Conservation (phyloP, 768 basidiomycete species). For the Sutorius australiensis region DNA sequence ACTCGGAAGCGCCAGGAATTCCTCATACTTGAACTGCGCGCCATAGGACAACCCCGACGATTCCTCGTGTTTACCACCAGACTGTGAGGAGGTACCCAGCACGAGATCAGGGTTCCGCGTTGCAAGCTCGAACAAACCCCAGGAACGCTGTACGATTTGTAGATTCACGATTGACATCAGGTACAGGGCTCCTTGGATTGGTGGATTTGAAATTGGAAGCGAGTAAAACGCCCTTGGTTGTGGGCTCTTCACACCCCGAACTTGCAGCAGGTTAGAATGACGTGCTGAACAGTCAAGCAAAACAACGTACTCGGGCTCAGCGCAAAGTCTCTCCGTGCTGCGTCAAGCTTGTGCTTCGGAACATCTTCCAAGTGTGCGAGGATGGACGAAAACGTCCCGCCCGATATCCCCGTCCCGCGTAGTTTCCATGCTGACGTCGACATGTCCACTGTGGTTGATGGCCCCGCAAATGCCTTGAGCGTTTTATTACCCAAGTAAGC, state of each 20-base stretch:
- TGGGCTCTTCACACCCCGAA: slow-evolving; percentile 31
- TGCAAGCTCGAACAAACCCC: slow-evolving; percentile 45
- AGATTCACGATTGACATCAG: slow-evolving; percentile 45
- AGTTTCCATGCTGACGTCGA: slow-evolving; percentile 51
- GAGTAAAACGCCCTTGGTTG: slow-evolving; percentile 32
- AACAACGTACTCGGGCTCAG: slow-evolving; percentile 41
- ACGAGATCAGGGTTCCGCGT: slow-evolving; percentile 16
- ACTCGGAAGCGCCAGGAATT: slow-evolving; percentile 49
- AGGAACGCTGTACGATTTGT: slow-evolving; percentile 52
- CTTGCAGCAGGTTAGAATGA: slow-evolving; percentile 19
- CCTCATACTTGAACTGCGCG: slow-evolving; percentile 69
- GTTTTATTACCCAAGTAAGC: slow-evolving; percentile 68
- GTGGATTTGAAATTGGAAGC: slow-evolving; percentile 33
- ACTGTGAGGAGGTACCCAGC: slow-evolving; percentile 11
- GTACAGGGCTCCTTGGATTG: slow-evolving; percentile 39
- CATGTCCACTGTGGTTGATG: slow-evolving; percentile 40
- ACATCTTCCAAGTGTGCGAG: slow-evolving; percentile 31
- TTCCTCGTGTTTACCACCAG: slow-evolving; percentile 15
- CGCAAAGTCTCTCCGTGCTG: slow-evolving; percentile 34
- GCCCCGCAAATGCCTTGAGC: slow-evolving; percentile 46
- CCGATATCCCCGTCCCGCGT: slow-evolving; percentile 34
- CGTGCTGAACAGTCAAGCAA: background rate
- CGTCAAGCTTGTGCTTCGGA: slow-evolving; percentile 28
- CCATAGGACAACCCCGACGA: slow-evolving; percentile 49
- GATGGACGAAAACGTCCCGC: slow-evolving; percentile 36